Evolutionary conservation across 2,329 filamentous ascomycete genomes (phyloP), one percentile per base, ranked within the genome.

Genomic region (Mollisiaceae sp.): DNA sequence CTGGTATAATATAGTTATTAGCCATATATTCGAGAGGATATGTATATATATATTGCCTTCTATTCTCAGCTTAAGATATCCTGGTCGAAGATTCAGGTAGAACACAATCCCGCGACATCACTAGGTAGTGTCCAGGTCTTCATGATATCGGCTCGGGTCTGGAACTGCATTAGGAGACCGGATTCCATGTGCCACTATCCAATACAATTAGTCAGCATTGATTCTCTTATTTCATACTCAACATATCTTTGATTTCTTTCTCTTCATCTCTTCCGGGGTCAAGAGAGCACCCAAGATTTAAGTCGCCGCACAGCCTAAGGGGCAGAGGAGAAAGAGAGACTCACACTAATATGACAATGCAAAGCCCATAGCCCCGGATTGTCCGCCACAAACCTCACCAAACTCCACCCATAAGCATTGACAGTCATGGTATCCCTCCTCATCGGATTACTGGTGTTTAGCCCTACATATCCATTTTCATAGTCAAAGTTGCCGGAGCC

Each of bases 131-230:
- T 59, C 62, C 62, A 64, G 4, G 39, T 38, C 9, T 56, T 56
- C 20, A 59, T 56, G 12, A 64, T 52, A 80, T 77, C 9, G 71
- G 71, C 2, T 76, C 76, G 4, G 71, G 80, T 82, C 32, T 84
- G 71, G 59, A 88, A 79, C 73, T 86, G 83, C 85, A 88, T 87
- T 47, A 83, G 62, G 77, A 86, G 79, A 2, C 84, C 84, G 0
- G 83, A 80, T 69, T 84, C 82, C 0, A 79, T 77, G 66, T 86
- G 84, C 84, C 84, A 86, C 0, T 78, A 76, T 43, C 85, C 80
- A 68, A 86, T 83, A 68, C 84, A 38, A 55, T 27, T 50, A 35
- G n/a, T 36, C 38, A 39, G 35, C n/a, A 57, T 32, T 32, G 27
- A 32, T 32, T 32, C 27, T 32, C 27, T 32, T 32, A 6, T 32